Conservation (phyloP, 2,329 filamentous ascomycete species). For the Nannizziopsis barbatae region DNA sequence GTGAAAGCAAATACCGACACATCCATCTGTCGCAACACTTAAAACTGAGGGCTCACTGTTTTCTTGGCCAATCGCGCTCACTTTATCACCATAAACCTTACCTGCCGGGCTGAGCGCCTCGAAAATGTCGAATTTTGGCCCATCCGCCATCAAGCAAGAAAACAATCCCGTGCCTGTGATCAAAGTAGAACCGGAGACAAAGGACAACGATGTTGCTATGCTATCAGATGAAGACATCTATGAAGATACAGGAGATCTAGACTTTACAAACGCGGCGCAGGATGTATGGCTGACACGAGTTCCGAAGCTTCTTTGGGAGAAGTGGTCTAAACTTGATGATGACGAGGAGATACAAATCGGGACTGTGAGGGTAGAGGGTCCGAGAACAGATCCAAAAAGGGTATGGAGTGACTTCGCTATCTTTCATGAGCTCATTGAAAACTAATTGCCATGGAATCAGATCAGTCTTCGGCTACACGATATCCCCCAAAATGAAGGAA, state of each 20-base stretch:
- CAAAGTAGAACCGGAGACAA: slow-evolving; percentile 33
- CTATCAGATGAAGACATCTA: slow-evolving; percentile 57
- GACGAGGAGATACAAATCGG: slow-evolving; percentile 74
- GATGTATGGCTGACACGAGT: slow-evolving; percentile 62
- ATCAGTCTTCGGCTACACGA: slow-evolving; percentile 60
- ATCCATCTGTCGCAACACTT: neutral
- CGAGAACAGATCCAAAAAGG: slow-evolving; percentile 43
- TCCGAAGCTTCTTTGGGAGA: slow-evolving; percentile 68
- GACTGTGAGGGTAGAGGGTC: slow-evolving; percentile 53
- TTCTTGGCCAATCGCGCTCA: neutral
- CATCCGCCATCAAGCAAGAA: slow-evolving; percentile 29
- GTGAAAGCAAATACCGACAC: neutral
- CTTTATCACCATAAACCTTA: neutral
- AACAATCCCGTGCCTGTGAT: slow-evolving; percentile 27
- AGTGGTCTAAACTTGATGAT: slow-evolving; percentile 64
- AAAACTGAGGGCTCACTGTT: neutral
- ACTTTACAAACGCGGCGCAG: slow-evolving; percentile 42
- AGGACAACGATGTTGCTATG: slow-evolving; percentile 26
- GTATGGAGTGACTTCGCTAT: slow-evolving; percentile 21
- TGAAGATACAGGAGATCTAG: slow-evolving; percentile 54
- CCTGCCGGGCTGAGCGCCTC: neutral
- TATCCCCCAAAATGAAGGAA: slow-evolving; percentile 54
- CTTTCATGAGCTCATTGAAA: neutral
- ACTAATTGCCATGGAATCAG: slow-evolving; percentile 35
- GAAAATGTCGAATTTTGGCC: slow-evolving; percentile 10